These are phyloP conservation scores for Podospora tetraspora DNA, from an alignment of 495 filamentous ascomycete species.

Conservation along the genomic window DNA sequence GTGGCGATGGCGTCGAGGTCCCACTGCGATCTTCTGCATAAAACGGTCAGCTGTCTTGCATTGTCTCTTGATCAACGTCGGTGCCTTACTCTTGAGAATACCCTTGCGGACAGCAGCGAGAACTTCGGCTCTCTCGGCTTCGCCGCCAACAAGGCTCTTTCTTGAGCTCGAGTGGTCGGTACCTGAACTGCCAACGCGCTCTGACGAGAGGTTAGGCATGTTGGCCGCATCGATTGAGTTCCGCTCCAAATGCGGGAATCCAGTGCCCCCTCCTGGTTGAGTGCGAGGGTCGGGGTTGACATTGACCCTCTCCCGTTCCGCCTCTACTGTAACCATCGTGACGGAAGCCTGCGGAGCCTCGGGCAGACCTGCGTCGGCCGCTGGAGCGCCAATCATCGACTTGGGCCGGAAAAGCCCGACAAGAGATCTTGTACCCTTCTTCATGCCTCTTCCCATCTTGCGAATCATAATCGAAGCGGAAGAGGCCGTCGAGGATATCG, in stretches of 20 bases:
- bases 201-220: slow-evolving; percentile 33
- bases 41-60: neutral
- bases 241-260: slow-evolving; percentile 80
- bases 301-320: slow-evolving; percentile 79
- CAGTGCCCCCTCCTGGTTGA: slow-evolving; percentile 67
- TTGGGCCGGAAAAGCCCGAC: slow-evolving; percentile 95
- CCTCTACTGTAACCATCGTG: slow-evolving; percentile 93
- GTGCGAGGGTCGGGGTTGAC: slow-evolving; percentile 68
- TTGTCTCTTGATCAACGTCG: neutral
- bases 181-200: slow-evolving; percentile 50
- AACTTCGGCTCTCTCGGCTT: slow-evolving; percentile 85
- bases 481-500: slow-evolving; percentile 94
- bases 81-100: slow-evolving; percentile 84
- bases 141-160: slow-evolving; percentile 86
- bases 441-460: slow-evolving; percentile 98
- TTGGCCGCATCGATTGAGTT: slow-evolving; percentile 61
- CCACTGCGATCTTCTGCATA: slow-evolving; percentile 41
- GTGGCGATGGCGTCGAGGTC: slow-evolving; percentile 60
- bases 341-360: slow-evolving; percentile 72
- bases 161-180: slow-evolving; percentile 58
- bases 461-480: slow-evolving; percentile 98
- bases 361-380: slow-evolving; percentile 58
- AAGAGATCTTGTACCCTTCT: slow-evolving; percentile 81
- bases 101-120: slow-evolving; percentile 86
- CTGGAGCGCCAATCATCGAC: slow-evolving; percentile 72